Evolutionary conservation across 306 rosid genomes (phyloP).

Genomic region (Vicia sativa): DNA sequence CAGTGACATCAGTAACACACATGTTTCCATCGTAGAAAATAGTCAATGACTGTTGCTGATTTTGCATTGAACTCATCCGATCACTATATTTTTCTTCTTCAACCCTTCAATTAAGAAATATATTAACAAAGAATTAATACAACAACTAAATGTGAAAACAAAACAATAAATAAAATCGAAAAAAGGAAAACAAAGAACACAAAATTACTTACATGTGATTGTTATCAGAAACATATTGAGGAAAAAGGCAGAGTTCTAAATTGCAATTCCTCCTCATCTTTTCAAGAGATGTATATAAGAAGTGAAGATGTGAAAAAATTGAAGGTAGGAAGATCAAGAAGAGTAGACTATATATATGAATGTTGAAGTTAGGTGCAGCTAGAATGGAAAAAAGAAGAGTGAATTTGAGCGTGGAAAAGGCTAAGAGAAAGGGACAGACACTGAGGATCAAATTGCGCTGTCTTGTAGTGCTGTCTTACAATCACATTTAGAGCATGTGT

Average conservation of each 20-base stretch:
- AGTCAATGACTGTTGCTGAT: slow-evolving; percentile 43
- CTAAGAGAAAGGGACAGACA: neutral
- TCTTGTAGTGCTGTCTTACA: neutral
- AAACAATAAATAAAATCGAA: neutral
- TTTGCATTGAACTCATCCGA: slow-evolving; percentile 22
- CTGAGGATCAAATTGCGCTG: neutral
- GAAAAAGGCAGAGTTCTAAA: slow-evolving; percentile 67
- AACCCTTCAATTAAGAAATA: slow-evolving; percentile 12
- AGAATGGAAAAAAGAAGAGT: neutral
- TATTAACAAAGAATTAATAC: neutral
- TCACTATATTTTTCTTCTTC: slow-evolving; percentile 31
- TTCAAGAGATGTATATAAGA: neutral
- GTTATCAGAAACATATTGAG: slow-evolving; percentile 35
- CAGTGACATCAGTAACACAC: slow-evolving; percentile 67
- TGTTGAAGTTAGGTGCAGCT: neutral
- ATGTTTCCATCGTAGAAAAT: slow-evolving; percentile 71
- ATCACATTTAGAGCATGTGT: neutral
- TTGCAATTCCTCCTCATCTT: slow-evolving; percentile 64
- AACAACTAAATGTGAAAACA: neutral
- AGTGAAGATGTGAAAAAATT: neutral
- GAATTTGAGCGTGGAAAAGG: too few relatives aligned
- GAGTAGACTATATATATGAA: neutral
- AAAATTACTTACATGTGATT: slow-evolving; percentile 31
- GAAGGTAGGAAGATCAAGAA: neutral
- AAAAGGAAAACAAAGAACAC: neutral